Percentiles rank a stretch among this genome's conserved stretches.
These are phyloP conservation scores for Buxus sempervirens DNA, from an alignment of 164 flowering plant genomes.

Conservation along the genomic window DNA sequence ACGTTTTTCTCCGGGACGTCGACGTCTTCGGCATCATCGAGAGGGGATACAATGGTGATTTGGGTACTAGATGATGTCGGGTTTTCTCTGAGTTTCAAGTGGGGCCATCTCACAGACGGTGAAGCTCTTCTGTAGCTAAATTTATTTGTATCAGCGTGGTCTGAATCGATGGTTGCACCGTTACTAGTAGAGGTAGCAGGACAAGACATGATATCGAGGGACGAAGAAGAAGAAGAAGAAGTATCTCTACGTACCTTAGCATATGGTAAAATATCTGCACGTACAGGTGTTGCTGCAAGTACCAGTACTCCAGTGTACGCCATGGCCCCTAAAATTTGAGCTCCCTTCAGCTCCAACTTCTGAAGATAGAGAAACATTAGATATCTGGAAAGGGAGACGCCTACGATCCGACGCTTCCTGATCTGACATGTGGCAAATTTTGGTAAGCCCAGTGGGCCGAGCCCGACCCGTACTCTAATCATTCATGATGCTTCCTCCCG, in stretches of 20 bases:
- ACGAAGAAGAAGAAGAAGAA: slow-evolving; percentile 2
- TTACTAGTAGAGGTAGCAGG: slow-evolving; percentile 3
- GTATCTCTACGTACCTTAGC: slow-evolving; percentile 10
- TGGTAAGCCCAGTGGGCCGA: too few species aligned
- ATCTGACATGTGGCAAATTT: too few species aligned
- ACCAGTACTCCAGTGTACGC: slow-evolving; percentile 10
- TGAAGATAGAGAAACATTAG: too few species aligned
- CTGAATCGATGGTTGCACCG: not conserved
- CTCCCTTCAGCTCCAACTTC: not conserved
- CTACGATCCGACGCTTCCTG: too few species aligned
- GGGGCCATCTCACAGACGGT: slow-evolving; percentile 83
- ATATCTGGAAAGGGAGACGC: too few species aligned
- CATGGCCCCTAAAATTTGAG: slow-evolving; percentile 6
- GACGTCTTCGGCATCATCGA: slow-evolving; percentile 2
- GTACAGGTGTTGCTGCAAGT: slow-evolving; percentile 6
- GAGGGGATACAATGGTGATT: not conserved
- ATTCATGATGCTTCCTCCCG: too few species aligned
- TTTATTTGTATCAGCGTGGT: slow-evolving; percentile 11
- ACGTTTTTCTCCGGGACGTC: slow-evolving; percentile 3
- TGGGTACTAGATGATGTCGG: slow-evolving; percentile 20
- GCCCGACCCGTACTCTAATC: too few species aligned
- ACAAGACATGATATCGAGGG: slow-evolving; percentile 7
- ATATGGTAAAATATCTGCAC: not conserved
- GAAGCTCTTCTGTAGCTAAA: slow-evolving; percentile 75
- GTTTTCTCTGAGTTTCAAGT: slow-evolving; percentile 44